Evolutionary conservation across 176 grass and related monocot species (phyloP), one percentile per base, ranked within the genome.

Genomic region (Aegilops umbellulata): DNA sequence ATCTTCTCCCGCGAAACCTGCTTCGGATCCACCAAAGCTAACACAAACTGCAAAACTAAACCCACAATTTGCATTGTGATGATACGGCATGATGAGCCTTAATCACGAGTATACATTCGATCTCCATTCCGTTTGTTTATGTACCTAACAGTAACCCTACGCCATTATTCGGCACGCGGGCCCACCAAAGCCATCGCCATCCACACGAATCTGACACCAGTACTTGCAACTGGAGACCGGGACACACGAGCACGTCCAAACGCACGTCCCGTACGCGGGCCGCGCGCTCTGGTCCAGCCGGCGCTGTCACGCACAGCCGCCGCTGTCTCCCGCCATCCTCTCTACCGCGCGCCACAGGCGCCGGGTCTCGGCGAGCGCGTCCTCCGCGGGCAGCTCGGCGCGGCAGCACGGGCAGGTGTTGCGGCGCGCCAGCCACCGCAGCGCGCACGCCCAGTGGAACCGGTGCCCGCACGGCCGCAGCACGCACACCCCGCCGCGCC

Each of bases 401-500:
- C 95, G 89, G 87, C 95, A 98, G 84, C 91, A 98, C 11, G 95
- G 95, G 86, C 95, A 98, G 13, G 91, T 98, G 91, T 98, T 93
- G 20, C 92, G 88, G 83, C 87, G 82, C 13, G 76, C 82, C 22
- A 98, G 82, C 95, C 95, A 95, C 61, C 69, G 78, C 72, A 92
- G 79, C 72, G 89, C 95, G 85, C 95, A 98, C 41, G 67, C 80
- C 93, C 91, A 95, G 78, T 98, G 95, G 83, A 98, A 98, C 27
- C 78, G 91, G 84, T 95, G 95, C 63, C 83, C 66, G 78, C 95
- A 98, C 68, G 93, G 91, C 60, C 81, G 76, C 24, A 98, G 72
- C 80, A 65, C 90, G 76, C 95, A 95, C 82, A 92, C 87, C 31
- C 81, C 87, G 35, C 80, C 25, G 20, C 80, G 53, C 36, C 71